Conservation (phyloP, 2,329 filamentous ascomycete genomes). For the Phoma sp. region DNA sequence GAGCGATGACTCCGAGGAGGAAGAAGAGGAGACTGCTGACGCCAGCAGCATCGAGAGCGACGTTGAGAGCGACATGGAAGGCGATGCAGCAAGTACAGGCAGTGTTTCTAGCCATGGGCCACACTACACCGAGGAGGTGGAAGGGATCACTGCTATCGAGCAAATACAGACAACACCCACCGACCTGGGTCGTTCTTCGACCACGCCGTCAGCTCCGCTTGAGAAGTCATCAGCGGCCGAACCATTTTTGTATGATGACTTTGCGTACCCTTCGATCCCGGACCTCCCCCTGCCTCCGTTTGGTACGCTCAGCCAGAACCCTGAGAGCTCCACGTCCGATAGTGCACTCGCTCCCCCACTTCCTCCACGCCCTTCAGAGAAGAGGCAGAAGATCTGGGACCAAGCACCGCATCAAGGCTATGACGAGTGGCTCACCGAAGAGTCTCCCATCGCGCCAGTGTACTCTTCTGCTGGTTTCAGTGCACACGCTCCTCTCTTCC, state of each 20-base stretch:
- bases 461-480: background rate
- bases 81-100: slow-evolving; percentile 2
- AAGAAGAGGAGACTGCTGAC: slow-evolving; percentile 1
- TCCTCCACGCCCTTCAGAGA: slow-evolving; percentile 23
- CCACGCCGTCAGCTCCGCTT: background rate
- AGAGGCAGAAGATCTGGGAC: slow-evolving; percentile 11
- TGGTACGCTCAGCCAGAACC: background rate
- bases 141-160: background rate
- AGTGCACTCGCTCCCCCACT: slow-evolving; percentile 18
- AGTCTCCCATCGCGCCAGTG: background rate
- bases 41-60: slow-evolving; percentile 1
- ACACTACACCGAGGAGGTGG: background rate
- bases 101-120: background rate
- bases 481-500: background rate
- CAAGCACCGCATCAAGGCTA: background rate
- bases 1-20: background rate
- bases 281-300: background rate
- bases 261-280: background rate
- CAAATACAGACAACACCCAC: background rate
- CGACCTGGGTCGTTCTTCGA: background rate
- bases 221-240: background rate
- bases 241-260: background rate
- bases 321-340: background rate
- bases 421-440: background rate
- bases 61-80: slow-evolving; percentile 4